A percentile compares a stretch with the other conserved stretches of the same genome.
These are phyloP conservation scores for Lenwebbia sp. DNA, from an alignment of 345 rosid genomes.

Conservation along the genomic window DNA sequence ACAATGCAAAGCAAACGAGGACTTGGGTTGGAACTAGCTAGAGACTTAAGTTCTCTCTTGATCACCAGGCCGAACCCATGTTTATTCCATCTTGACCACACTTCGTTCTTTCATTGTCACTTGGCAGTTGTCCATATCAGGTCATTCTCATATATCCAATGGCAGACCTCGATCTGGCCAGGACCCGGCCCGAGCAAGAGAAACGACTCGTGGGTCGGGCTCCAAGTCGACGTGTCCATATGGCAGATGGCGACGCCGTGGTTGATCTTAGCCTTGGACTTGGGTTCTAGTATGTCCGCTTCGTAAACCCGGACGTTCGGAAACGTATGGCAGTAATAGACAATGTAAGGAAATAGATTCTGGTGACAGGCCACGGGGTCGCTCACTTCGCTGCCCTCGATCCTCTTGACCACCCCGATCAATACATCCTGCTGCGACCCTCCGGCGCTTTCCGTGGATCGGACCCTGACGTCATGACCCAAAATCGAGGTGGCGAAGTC, in stretches of 20 bases:
- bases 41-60: background rate
- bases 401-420: conserved; percentile 45
- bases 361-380: conserved; percentile 82
- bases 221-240: conserved; percentile 68
- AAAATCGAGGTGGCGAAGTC: conserved; percentile 64
- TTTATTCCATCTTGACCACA: background rate
- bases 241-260: conserved; percentile 84
- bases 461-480: conserved; percentile 44
- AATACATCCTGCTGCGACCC: conserved; percentile 44
- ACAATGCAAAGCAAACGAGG: background rate
- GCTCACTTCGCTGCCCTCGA: conserved; percentile 55
- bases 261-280: conserved; percentile 33
- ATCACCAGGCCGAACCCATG: background rate
- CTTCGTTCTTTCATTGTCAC: background rate
- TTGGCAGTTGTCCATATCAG: conserved; percentile 53
- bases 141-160: conserved; percentile 74
- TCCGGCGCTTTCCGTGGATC: conserved; percentile 35
- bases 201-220: conserved; percentile 68
- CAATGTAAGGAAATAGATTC: conserved; percentile 60
- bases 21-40: background rate
- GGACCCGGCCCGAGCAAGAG: conserved; percentile 59
- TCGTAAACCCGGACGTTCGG: conserved; percentile 70
- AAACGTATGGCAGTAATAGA: conserved; percentile 81
- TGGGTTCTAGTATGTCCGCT: conserved; percentile 51
- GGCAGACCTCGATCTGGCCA: conserved; percentile 66